Evolutionary conservation across 2,329 filamentous ascomycete species (phyloP), one percentile per base, ranked within the genome.

Genomic region (Canariomyces notabilis): DNA sequence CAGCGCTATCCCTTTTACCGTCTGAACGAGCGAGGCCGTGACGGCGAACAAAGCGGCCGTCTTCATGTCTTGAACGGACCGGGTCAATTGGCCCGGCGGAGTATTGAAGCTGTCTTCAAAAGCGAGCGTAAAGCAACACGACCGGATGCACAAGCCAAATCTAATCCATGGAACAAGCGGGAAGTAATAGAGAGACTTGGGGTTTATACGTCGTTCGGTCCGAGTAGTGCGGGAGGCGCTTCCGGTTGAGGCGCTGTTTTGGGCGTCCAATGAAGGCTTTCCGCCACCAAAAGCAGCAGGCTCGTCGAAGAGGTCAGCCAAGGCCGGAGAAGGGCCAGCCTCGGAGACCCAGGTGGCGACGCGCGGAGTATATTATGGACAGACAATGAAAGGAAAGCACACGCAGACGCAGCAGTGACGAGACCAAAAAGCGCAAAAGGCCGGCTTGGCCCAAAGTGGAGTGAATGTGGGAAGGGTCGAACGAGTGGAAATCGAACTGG

Each of bases 61-160:
- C 56, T 61, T 73, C 71, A 73, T 74, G 22, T 15, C 62, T 32
- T 16, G 7, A 12, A 12, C 32, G 7, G 26, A 12, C 32, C n/a
- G 26, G n/a, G 42, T 12, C 12, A n/a, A n/a, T 32, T 12, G 15
- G 26, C 26, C 11, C 15, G 8, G 11, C 7, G 20, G 7, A n/a
- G 20, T 19, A 14, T 18, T 9, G 4, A 12, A 29, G n/a, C 35
- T 15, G 2, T n/a, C n/a, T n/a, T n/a, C 4, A 37, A 15, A 42
- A 42, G 35, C 26, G 37, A 42, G 42, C 11, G 45, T 48, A 34
- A 35, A 12, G 14, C 18, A 15, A 16, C 41, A 33, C 34, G 31
- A 33, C 23, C 21, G n/a, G 20, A 1, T 33, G 41, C n/a, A 33
- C 32, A 15, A 21, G 32, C 26, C 26, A 15, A 19, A n/a, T 35